Evolutionary conservation across 2,329 filamentous ascomycete genomes (phyloP).

Genomic region (Fusarium setosum): DNA sequence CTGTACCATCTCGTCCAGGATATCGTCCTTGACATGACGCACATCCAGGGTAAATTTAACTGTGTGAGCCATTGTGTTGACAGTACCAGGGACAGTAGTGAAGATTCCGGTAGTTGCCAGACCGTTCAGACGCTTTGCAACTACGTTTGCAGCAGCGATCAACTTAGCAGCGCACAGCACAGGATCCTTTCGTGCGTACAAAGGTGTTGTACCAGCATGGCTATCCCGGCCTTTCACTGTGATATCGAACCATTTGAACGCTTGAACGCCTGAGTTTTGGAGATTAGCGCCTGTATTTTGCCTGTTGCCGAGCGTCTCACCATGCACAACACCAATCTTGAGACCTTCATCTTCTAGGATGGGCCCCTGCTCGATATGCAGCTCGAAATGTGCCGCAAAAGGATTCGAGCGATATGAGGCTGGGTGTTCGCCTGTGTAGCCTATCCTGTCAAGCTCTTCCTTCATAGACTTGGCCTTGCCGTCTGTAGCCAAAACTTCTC

Average conservation of each 20-base stretch:
- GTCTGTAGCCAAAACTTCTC: conserved; percentile 63
- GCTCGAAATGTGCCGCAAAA: conserved; percentile 81
- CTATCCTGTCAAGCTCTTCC: conserved; percentile 73
- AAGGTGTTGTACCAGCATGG: conserved; percentile 39
- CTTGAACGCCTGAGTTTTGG: conserved; percentile 30
- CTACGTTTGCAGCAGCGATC: conserved; percentile 38
- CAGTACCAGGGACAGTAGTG: conserved; percentile 62
- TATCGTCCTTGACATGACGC: conserved; percentile 63
- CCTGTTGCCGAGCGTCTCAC: background rate
- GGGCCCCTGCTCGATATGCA: conserved; percentile 80
- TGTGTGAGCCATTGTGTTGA: conserved; percentile 74
- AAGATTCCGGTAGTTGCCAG: conserved; percentile 45
- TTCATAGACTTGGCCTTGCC: conserved; percentile 38
- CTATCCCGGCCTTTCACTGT: conserved; percentile 33
- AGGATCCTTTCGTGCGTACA: conserved; percentile 44
- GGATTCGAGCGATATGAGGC: conserved; percentile 51
- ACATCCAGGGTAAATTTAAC: conserved; percentile 75
- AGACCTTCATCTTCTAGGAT: conserved; percentile 16
- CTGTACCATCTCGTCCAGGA: conserved; percentile 63
- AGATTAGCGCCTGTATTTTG: background rate
- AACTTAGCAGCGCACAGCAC: conserved; percentile 43
- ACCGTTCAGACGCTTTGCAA: conserved; percentile 34
- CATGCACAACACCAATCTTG: conserved; percentile 22
- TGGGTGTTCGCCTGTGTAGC: conserved; percentile 68
- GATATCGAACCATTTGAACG: conserved; percentile 39